Base-by-base conservation (phyloP, 495 filamentous ascomycete species). In the Alectoria sarmentosa region DNA sequence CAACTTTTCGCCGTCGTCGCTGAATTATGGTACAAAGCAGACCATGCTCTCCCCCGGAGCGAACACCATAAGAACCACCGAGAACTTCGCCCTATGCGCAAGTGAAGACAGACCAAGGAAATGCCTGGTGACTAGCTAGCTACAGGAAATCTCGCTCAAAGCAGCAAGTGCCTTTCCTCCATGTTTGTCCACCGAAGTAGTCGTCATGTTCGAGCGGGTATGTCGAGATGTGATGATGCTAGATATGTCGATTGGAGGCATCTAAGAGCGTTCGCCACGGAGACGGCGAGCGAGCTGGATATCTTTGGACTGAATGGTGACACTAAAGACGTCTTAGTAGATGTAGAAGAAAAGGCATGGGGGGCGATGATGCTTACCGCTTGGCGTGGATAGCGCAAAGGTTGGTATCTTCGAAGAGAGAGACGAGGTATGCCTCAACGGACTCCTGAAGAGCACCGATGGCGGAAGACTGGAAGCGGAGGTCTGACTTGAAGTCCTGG, bases 361-460 rank as follows among this genome's bases (percentile, higher is more conserved):
- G 60, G 55, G 55, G 60, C 69, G 60, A 74, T 69, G 79, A 79
- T 63, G 78, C 79, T 72, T 80, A 78, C 89, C 94, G 94, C 92
- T 98, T 98, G 85, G 94, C 94, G 86, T 98, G 94, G 85, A 98
- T 98, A 77, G 94, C 94, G 84, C 94, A 98, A 63, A 98, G 81
- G 87, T 98, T 98, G 90, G 94, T 98, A 80, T 98, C 94, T 79
- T 98, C 95, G 73, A 98, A 98, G 75, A 99, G 91, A 58, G 92
- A 96, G 88, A 99, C 94, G 80, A 99, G 91, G 87, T 99, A 99
- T 66, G 94, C 96, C 88, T 99, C 94, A 75, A 98, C 95, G 76
- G 94, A 98, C 86, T 99, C 94, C 84, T 99, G 94, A 69, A 99
- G 93, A 77, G 94, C 94, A 80, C 95, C 95, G 82, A 99, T 98